phyloP scores from a whole-genome alignment of 2,329 filamentous ascomycete species.

The Fusarium euwallaceae region DNA sequence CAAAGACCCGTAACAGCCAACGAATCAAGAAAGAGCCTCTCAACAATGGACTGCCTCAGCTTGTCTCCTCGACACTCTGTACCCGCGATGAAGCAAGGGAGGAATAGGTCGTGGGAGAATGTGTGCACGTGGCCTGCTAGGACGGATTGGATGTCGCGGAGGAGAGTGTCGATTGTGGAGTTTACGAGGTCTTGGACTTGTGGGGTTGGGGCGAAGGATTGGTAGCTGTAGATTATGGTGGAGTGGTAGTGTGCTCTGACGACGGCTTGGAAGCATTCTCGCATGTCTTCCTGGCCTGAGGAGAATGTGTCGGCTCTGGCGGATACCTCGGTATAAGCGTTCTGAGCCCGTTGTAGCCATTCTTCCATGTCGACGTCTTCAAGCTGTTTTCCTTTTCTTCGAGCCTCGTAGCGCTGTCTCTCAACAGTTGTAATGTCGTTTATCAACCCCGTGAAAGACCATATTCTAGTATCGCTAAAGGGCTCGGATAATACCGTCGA shows the following conservation, averaged over 20 bases:
- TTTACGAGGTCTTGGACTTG: neutral
- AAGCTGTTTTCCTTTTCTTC: neutral
- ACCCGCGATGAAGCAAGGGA: slow-evolving; percentile 16
- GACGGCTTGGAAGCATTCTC: slow-evolving; percentile 28
- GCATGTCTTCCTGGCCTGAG: neutral
- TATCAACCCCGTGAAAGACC: slow-evolving; percentile 15
- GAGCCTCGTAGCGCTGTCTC: slow-evolving; percentile 1
- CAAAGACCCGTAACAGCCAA: slow-evolving; percentile 14
- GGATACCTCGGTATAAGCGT: neutral
- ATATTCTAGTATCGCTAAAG: neutral
- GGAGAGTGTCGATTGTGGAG: slow-evolving; percentile 1
- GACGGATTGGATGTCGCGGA: slow-evolving; percentile 6
- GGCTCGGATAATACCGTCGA: neutral
- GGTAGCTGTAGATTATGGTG: slow-evolving; percentile 37
- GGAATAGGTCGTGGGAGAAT: slow-evolving; percentile 17
- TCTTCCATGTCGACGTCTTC: slow-evolving; percentile 1
- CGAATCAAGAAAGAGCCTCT: slow-evolving; percentile 4
- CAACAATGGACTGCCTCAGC: neutral
- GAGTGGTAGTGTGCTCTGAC: slow-evolving; percentile 34
- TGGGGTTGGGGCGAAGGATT: slow-evolving; percentile 16
- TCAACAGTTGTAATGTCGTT: slow-evolving; percentile 17
- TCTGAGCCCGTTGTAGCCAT: neutral
- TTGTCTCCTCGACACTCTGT: slow-evolving; percentile 14
- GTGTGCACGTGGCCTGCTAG: neutral
- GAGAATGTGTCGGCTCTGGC: neutral